Evolutionary conservation across 2,329 filamentous ascomycete species (phyloP), one percentile per base, ranked within the genome.

Genomic region (Diaporthe helianthi): DNA sequence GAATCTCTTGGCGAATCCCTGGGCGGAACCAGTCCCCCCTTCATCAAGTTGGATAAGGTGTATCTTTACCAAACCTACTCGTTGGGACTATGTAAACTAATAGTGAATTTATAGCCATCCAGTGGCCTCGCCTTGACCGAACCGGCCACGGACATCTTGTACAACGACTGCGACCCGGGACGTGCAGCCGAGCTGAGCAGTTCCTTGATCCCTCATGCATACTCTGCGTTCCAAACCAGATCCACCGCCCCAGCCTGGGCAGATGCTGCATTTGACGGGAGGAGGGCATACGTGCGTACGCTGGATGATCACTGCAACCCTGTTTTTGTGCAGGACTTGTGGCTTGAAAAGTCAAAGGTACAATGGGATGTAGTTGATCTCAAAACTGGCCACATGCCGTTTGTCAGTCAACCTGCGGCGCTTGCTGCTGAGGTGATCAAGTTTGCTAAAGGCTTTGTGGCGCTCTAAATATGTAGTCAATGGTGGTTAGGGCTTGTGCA

Each of bases 321-420:
- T 1, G 10, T 51, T 0, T 64, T 19, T 8, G 17, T 75, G 1
- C 75, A 76, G 52, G 71, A 76, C 31, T 10, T 46, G 7, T 76
- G 74, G 74, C 33, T 75, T 1, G 69, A 75, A 49, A 76, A 73
- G 53, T 71, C 73, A 4, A 58, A 65, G 8, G 75, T 76, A 8
- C 19, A 72, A 22, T 77, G 76, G 75, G 68, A 76, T 19, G 70
- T 77, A 3, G 65, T 74, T 3, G 69, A 76, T 36, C 73, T 76
- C 41, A 64, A 74, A 13, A 61, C 73, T 1, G 76, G 75, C 1
- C 75, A 76, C 26, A 75, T 76, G 72, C 75, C 74, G 5, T 76
- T 77, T 26, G 54, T 74, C 22, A 77, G 74, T 47, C 70, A 72
- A 26, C 76, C 76, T 0, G 31, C 72, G 53, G 66, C n/a, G 44